A percentile compares a stretch with the other conserved stretches of the same genome.
Evolutionary conservation across 2,329 filamentous ascomycete species (phyloP).

Genomic region (Pseudopithomyces maydicus): DNA sequence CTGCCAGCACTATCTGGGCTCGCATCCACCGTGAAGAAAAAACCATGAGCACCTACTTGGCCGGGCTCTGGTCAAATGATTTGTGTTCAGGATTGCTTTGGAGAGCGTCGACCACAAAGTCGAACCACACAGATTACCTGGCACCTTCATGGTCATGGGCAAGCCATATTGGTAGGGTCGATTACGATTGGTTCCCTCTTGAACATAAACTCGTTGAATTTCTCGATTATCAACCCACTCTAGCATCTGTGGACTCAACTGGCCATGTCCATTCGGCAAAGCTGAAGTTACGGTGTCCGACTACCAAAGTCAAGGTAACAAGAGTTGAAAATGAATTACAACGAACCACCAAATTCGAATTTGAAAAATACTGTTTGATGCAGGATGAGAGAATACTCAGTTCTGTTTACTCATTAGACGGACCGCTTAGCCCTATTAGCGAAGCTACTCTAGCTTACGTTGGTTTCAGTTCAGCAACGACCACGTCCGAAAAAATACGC

Average conservation of each 20-base stretch:
- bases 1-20: neutral
- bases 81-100: neutral
- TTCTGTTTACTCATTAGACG: neutral
- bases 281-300: neutral
- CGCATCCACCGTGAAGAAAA: neutral
- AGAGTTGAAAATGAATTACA: too few relatives aligned
- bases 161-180: neutral
- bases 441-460: neutral
- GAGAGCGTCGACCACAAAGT: neutral
- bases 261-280: neutral
- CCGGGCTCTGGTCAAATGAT: neutral
- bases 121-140: neutral
- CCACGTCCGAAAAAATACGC: neutral
- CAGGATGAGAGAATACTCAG: neutral
- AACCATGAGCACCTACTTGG: neutral
- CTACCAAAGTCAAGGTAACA: neutral
- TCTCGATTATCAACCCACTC: neutral
- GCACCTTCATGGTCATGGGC: conserved; percentile 4
- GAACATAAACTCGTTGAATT: neutral
- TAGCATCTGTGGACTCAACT: neutral
- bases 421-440: neutral
- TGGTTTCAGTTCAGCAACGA: neutral
- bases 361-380: neutral
- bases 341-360: too few relatives aligned
- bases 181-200: neutral